A percentile compares a stretch with the other conserved stretches of the same genome.
These are phyloP conservation scores for Balakata baccata DNA, from an alignment of 345 rosid species.

Conservation along the genomic window DNA sequence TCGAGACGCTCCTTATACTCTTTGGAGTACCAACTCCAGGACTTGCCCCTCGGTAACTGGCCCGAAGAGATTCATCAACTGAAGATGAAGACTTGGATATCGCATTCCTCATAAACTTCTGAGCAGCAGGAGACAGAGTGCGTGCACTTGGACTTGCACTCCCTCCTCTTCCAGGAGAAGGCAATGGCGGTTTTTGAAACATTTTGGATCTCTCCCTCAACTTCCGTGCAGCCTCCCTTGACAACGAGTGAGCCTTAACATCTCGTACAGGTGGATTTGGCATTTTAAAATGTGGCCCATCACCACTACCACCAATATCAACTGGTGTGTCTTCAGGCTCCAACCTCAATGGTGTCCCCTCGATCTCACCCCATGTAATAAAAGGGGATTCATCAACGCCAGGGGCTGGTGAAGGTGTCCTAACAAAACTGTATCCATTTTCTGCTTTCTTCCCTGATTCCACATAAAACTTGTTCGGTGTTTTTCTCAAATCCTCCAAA, in stretches of 20 bases:
- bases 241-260: slow-evolving; percentile 77
- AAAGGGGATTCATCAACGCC: slow-evolving; percentile 90
- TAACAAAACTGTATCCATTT: slow-evolving; percentile 84
- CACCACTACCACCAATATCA: slow-evolving; percentile 83
- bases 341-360: slow-evolving; percentile 89
- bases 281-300: slow-evolving; percentile 79
- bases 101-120: slow-evolving; percentile 83
- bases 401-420: slow-evolving; percentile 93
- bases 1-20: slow-evolving; percentile 63
- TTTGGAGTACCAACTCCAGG: slow-evolving; percentile 69
- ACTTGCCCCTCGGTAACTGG: slow-evolving; percentile 85
- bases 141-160: slow-evolving; percentile 86
- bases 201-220: slow-evolving; percentile 74
- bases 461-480: slow-evolving; percentile 69
- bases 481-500: slow-evolving; percentile 82
- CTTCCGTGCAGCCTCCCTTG: slow-evolving; percentile 85
- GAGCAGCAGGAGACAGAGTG: slow-evolving; percentile 90
- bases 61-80: slow-evolving; percentile 93
- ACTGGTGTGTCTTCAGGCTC: slow-evolving; percentile 85
- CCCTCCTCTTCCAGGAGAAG: slow-evolving; percentile 87
- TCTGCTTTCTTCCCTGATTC: slow-evolving; percentile 75
- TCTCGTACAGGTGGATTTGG: slow-evolving; percentile 69
- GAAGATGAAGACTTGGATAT: slow-evolving; percentile 76
- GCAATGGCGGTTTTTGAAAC: slow-evolving; percentile 87
- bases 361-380: slow-evolving; percentile 98